Evolutionary conservation across 1,284 basidiomycete genomes (phyloP), one percentile per base, ranked within the genome.

Genomic region (Melampsora larici-populina): DNA sequence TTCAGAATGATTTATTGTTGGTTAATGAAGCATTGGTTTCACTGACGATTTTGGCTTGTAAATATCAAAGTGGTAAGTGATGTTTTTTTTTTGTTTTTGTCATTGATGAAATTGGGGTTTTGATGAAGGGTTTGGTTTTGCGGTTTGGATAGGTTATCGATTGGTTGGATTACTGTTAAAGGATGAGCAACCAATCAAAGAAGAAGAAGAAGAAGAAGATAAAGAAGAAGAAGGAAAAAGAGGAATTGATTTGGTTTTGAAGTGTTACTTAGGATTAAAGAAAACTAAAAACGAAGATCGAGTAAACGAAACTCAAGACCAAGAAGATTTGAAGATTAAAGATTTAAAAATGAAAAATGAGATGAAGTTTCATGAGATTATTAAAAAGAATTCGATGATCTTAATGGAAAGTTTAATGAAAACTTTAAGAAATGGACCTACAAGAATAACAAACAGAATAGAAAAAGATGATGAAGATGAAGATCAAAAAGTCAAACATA

Each of bases 21-120:
- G 51, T 78, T 13, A 78, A 78, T 58, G 75, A 78, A 70, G 75
- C 75, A 9, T 49, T 78, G 36, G 66, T 78, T n/a, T 70, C 75
- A 49, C 60, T 78, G 11, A 24, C 75, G 3, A 26, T 78, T n/a
- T 21, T 78, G 60, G 43, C 75, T 29, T 40, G 48, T 29, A 13
- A 31, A 0, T 46, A 60, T 24, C 17, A 55, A 48, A 31, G 62
- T 17, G 62, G 75, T 70, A 26, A 70, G 67, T 63, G 24, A 13
- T 3, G 17, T 55, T 55, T 55, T 55, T 55, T 55, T 55, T 55
- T 15, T 55, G 11, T 49, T 49, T 49, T 49, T 49, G 11, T 49
- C 21, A 49, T 49, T 21, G 48, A 11, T 55, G 18, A 21, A 55
- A 18, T 18, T 5, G 17, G 17, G 17, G 18, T 5, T 21, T 21